These are phyloP conservation scores for Pseudogymnoascus sp. DNA, from an alignment of 2,329 filamentous ascomycete genomes.

Conservation along the genomic window DNA sequence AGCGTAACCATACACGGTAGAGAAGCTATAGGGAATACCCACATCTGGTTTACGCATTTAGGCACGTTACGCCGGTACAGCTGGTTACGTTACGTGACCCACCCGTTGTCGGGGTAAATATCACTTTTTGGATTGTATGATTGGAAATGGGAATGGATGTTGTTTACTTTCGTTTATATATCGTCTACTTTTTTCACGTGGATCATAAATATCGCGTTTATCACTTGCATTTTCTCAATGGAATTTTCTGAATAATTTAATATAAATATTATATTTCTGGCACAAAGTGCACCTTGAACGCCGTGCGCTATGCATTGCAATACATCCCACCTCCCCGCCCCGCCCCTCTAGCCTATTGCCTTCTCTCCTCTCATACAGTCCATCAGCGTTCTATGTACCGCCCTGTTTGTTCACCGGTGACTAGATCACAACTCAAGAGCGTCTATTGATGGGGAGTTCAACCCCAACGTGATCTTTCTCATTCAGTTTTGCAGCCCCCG, in stretches of 20 bases:
- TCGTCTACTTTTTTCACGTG: background rate
- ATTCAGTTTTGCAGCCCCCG: background rate
- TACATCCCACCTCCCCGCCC: background rate
- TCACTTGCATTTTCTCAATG: background rate
- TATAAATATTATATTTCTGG: background rate
- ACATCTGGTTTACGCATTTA: background rate
- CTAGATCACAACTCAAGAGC: background rate
- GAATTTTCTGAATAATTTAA: background rate
- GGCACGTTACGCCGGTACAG: background rate
- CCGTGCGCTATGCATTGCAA: background rate
- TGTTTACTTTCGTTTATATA: background rate
- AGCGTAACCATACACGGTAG: background rate
- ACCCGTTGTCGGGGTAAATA: background rate
- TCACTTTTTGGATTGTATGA: background rate
- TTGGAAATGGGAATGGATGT: background rate
- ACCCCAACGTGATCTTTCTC: background rate
- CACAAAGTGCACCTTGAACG: background rate
- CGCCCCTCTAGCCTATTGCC: background rate
- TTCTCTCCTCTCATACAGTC: no score
- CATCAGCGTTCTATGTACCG: no score
- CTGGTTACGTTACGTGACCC: constrained; percentile 5
- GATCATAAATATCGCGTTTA: background rate
- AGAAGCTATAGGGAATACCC: background rate
- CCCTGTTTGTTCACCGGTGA: background rate
- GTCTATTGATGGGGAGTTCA: background rate